Percentiles rank a stretch among this genome's conserved stretches.
Conservation (phyloP, 2,329 filamentous ascomycete species). For the Paecilomyces formosus region DNA sequence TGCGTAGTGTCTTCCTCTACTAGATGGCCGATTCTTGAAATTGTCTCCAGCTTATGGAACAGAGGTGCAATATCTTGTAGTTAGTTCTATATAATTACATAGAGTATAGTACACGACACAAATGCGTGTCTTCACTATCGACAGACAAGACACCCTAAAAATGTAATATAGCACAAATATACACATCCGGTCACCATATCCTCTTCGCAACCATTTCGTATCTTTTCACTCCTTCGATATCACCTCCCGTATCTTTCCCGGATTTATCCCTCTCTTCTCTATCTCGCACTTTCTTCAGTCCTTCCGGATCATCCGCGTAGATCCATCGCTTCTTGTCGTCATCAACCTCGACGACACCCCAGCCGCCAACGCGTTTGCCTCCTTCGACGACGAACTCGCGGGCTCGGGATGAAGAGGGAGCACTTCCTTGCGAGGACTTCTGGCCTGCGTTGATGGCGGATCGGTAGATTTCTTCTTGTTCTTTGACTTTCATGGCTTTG, state of each 20-base stretch:
- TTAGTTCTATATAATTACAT: not conserved
- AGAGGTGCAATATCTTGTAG: not conserved
- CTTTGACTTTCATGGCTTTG: conserved; percentile 66
- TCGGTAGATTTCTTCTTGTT: conserved; percentile 33
- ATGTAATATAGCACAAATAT: not conserved
- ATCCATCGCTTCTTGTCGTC: conserved; percentile 83
- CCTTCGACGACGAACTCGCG: conserved; percentile 57
- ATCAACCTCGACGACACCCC: conserved; percentile 77
- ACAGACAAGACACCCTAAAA: not conserved
- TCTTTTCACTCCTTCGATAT: conserved; percentile 61
- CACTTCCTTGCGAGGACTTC: conserved; percentile 4
- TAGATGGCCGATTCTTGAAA: no score
- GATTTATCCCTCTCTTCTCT: conserved; percentile 55
- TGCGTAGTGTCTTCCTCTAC: no score
- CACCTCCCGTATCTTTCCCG: conserved; percentile 47
- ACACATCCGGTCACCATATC: conserved; percentile 62
- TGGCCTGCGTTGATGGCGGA: conserved; percentile 3
- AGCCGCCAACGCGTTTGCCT: conserved; percentile 70
- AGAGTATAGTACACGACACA: not conserved
- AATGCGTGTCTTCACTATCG: not conserved
- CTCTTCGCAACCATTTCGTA: conserved; percentile 96
- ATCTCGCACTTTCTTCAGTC: conserved; percentile 55
- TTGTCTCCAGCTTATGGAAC: not conserved
- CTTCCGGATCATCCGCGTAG: conserved; percentile 75
- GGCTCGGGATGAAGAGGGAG: conserved; percentile 17